These are phyloP conservation scores for Rhynchospora breviuscula DNA, from an alignment of 176 grass and related monocot genomes.

Conservation along the genomic window DNA sequence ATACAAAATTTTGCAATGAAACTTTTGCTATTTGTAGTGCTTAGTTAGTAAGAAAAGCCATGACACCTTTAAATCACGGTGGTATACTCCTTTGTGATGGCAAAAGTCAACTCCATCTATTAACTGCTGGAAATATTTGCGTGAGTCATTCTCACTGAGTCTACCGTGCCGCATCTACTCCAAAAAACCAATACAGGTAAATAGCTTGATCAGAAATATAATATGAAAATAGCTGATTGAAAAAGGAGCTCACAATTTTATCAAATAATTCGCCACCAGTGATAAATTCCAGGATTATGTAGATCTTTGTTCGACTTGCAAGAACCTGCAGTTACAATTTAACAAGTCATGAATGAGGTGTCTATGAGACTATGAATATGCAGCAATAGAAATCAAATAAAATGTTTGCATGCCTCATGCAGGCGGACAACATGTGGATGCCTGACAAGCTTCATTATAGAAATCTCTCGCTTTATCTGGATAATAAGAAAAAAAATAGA, in stretches of 20 bases:
- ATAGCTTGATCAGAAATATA: constrained; percentile 20
- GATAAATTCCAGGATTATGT: constrained; percentile 97
- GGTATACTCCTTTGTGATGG: constrained; percentile 86
- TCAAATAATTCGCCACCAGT: constrained; percentile 96
- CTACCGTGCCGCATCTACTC: constrained; percentile 66
- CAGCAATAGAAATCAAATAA: constrained; percentile 3
- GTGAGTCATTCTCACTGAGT: constrained; percentile 79
- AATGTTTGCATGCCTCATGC: constrained; percentile 45
- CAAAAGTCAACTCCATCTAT: constrained; percentile 96
- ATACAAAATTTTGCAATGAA: constrained; percentile 14
- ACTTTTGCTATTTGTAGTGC: not conserved
- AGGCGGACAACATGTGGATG: constrained; percentile 93
- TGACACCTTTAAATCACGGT: constrained; percentile 88
- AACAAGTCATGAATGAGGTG: not conserved
- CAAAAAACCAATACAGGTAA: constrained; percentile 20
- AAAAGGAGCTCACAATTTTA: constrained; percentile 67
- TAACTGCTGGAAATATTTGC: constrained; percentile 94
- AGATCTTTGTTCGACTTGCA: constrained; percentile 94
- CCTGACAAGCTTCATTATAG: constrained; percentile 99
- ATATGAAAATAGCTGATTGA: constrained; percentile 25
- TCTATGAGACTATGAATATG: constrained; percentile 1
- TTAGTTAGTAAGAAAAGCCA: not conserved
- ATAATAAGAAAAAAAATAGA: constrained; percentile 1
- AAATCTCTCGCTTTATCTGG: constrained; percentile 99
- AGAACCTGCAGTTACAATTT: constrained; percentile 75